phyloP scores from a whole-genome alignment of 2,329 filamentous ascomycete genomes.

The Aspergillus versicolor region DNA sequence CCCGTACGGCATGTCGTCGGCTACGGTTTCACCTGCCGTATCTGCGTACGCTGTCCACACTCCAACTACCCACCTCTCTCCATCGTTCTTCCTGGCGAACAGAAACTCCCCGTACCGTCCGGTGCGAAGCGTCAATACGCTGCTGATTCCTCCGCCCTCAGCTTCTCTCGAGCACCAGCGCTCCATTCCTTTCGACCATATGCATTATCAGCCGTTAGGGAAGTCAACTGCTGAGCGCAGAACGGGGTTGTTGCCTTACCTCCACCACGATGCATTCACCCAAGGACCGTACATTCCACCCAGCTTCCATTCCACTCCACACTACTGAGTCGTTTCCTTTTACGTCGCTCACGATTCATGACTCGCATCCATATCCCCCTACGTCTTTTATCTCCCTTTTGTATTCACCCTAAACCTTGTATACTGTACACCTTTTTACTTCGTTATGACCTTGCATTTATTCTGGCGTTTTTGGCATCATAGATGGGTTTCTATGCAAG shows the following conservation, averaged over 20 bases:
- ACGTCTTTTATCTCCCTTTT: conserved; percentile 12
- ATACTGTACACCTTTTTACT: conserved; percentile 17
- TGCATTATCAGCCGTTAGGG: conserved; percentile 79
- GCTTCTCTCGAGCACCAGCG: conserved; percentile 74
- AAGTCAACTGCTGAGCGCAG: conserved; percentile 64
- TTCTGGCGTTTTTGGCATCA: conserved; percentile 22
- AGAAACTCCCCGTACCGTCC: conserved; percentile 90
- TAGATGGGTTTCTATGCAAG: conserved; percentile 12
- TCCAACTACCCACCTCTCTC: conserved; percentile 73
- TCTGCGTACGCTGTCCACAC: conserved; percentile 61
- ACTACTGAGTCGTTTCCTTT: conserved; percentile 22
- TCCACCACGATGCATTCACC: conserved; percentile 46
- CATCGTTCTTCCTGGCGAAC: conserved; percentile 82
- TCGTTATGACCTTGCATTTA: conserved; percentile 20
- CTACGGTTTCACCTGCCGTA: conserved; percentile 65
- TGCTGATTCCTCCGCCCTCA: conserved; percentile 84
- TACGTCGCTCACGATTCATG: conserved; percentile 26
- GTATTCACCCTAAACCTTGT: conserved; percentile 6
- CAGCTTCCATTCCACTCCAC: conserved; percentile 30
- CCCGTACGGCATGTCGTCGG: conserved; percentile 54
- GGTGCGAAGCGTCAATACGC: conserved; percentile 81
- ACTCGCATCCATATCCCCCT: conserved; percentile 25
- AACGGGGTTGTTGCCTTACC: conserved; percentile 66
- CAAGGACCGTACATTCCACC: conserved; percentile 32
- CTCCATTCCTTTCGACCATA: conserved; percentile 64